These are phyloP conservation scores for Cornus controversa DNA, from an alignment of 148 eudicot species.

Conservation along the genomic window DNA sequence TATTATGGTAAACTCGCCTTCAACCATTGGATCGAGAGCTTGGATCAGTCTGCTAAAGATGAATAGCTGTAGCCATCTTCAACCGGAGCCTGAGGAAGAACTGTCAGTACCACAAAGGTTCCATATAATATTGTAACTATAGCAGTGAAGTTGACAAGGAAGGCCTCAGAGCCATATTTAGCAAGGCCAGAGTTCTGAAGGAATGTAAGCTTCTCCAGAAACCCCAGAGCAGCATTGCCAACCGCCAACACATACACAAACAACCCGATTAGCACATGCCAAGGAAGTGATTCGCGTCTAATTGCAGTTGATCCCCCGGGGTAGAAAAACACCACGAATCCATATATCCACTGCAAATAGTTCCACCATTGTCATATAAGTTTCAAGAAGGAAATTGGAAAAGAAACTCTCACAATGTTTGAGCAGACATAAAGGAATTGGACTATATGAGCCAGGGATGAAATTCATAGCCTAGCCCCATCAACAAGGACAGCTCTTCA, in stretches of 20 bases:
- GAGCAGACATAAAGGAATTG: too few species aligned
- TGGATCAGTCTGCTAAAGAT: constrained; percentile 25
- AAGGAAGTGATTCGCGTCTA: constrained; percentile 73
- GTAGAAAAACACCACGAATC: constrained; percentile 72
- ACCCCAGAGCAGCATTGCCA: constrained; percentile 70
- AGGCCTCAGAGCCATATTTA: constrained; percentile 80
- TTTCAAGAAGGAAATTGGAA: too few species aligned
- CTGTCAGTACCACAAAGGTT: constrained; percentile 59
- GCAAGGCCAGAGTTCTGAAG: constrained; percentile 57
- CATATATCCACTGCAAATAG: constrained; percentile 78
- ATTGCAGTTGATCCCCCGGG: constrained; percentile 60
- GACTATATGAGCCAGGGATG: too few species aligned
- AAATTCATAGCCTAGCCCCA: too few species aligned
- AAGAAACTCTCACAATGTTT: too few species aligned
- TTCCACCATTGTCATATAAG: background rate
- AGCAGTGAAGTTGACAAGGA: constrained; percentile 89
- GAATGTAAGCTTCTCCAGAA: constrained; percentile 92
- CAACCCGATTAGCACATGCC: constrained; percentile 74
- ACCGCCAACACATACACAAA: constrained; percentile 68
- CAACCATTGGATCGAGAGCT: too few species aligned
- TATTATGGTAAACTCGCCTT: too few species aligned
- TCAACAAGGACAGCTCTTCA: too few species aligned
- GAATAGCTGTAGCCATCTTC: constrained; percentile 64
- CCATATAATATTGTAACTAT: constrained; percentile 65
- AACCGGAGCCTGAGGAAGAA: constrained; percentile 40